A percentile compares a stretch with the other conserved stretches of the same genome.
Conservation (phyloP, 805 yeast species). For the Ogataea chonburiensis region DNA sequence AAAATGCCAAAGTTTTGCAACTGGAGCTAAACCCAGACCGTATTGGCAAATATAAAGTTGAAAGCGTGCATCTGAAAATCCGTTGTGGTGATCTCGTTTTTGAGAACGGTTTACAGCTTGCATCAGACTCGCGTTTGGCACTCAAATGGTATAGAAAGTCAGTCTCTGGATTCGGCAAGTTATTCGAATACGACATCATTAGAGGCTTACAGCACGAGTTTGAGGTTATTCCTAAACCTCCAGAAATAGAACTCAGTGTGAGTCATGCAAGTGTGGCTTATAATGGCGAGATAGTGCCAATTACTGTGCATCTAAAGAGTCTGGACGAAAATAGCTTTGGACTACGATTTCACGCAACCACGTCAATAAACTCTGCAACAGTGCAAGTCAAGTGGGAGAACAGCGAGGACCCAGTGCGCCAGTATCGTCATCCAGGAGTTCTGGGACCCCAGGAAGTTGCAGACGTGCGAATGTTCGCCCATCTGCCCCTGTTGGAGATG, state of each 20-base stretch:
- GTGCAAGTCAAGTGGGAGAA: conserved; percentile 23
- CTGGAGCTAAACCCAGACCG: conserved; percentile 21
- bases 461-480: conserved; percentile 9
- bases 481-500: conserved; percentile 22
- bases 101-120: conserved; percentile 15
- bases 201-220: conserved; percentile 17
- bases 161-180: conserved; percentile 12
- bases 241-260: conserved; percentile 32
- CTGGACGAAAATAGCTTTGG: conserved; percentile 35
- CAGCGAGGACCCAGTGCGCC: conserved; percentile 8
- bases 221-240: conserved; percentile 41
- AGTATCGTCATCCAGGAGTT: conserved; percentile 11
- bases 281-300: conserved; percentile 33
- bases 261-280: conserved; percentile 28
- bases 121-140: conserved; percentile 2
- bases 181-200: conserved; percentile 19
- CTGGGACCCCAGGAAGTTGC: conserved; percentile 10
- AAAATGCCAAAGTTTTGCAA: conserved; percentile 19
- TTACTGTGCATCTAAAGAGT: conserved; percentile 29
- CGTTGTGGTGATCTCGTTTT: conserved; percentile 16
- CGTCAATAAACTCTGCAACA: conserved; percentile 13
- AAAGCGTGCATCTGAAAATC: conserved; percentile 18
- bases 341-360: conserved; percentile 22
- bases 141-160: conserved; percentile 21
- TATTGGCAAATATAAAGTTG: conserved; percentile 28